Base-by-base conservation (phyloP, 768 basidiomycete species). In the Termitomyces sp. region DNA sequence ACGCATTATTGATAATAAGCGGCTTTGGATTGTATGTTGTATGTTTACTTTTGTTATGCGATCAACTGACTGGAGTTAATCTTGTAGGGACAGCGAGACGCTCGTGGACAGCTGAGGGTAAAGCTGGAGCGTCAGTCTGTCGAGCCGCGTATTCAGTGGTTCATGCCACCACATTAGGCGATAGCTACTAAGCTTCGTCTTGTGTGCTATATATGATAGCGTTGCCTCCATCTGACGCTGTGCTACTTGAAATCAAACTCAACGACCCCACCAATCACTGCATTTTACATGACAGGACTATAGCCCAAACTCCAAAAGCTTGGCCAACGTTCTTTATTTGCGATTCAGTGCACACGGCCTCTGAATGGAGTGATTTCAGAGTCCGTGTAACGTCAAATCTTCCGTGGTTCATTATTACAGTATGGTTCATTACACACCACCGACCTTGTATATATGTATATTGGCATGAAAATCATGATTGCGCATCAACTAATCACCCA, bases 11-110 rank as follows among this genome's bases (percentile, higher is more conserved):
- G 78, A 76, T 20, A 78, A 77, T 57, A 74, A 75, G 18, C 72
- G 83, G 39, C 65, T 80, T 12, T 87, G 85, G 84, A 80, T 72
- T 61, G 85, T 84, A 60, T 55, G 81, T 73, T 37, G 31, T 42
- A n/a, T 24, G 13, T 33, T 13, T 13, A 33, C 18, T 36, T 37
- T 37, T 20, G 8, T n/a, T 51, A 28, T 51, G 16, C 20, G 26
- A 13, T 24, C 24, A 26, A 37, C 18, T 9, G 9, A n/a, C 10
- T 37, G 1, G 28, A n/a, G 22, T 2, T 16, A 29, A 16, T 31
- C 15, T 3, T 49, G 52, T 55, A 76, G 75, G 66, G 73, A 26
- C 68, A 61, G 16, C 51, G 49, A 48, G 65, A 64, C 42, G 55
- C 28, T 10, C 49, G 58, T 29, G 66, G 65, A 29, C 51, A 58